phyloP scores from a whole-genome alignment of 2,329 filamentous ascomycete genomes.

The Lasiodiplodia sp. region DNA sequence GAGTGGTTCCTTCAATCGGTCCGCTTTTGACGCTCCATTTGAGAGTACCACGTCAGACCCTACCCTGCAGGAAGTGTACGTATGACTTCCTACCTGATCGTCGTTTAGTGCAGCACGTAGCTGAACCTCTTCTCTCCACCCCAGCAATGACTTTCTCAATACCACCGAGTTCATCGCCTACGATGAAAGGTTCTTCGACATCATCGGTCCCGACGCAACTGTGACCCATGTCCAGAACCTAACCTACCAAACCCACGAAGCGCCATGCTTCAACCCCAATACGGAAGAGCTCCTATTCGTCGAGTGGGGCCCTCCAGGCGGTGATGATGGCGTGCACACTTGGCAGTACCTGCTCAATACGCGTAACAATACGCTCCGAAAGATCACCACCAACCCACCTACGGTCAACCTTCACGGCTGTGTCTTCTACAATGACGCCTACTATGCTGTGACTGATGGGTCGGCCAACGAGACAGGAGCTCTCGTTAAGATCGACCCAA shows the following conservation, averaged over 20 bases:
- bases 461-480: conserved; percentile 26
- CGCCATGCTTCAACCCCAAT: conserved; percentile 32
- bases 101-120: neutral
- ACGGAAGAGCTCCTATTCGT: conserved; percentile 33
- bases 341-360: conserved; percentile 33
- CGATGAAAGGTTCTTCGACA: conserved; percentile 33
- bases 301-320: conserved; percentile 33
- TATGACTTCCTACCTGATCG: neutral
- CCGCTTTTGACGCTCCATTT: conserved; percentile 30
- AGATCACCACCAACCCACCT: conserved; percentile 32
- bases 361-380: conserved; percentile 24
- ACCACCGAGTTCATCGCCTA: conserved; percentile 35
- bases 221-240: conserved; percentile 32
- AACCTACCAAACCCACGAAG: conserved; percentile 33
- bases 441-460: conserved; percentile 33
- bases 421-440: conserved; percentile 25
- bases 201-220: conserved; percentile 32
- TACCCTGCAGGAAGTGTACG: conserved; percentile 19
- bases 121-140: neutral
- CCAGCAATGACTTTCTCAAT: conserved; percentile 31
- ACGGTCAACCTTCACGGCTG: conserved; percentile 32
- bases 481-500: conserved; percentile 31
- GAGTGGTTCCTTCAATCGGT: conserved; percentile 30
- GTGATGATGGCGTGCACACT: conserved; percentile 31
- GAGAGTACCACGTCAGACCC: conserved; percentile 26